These are phyloP conservation scores for Malus hybrid DNA, from an alignment of 331 rosid species.

Conservation along the genomic window DNA sequence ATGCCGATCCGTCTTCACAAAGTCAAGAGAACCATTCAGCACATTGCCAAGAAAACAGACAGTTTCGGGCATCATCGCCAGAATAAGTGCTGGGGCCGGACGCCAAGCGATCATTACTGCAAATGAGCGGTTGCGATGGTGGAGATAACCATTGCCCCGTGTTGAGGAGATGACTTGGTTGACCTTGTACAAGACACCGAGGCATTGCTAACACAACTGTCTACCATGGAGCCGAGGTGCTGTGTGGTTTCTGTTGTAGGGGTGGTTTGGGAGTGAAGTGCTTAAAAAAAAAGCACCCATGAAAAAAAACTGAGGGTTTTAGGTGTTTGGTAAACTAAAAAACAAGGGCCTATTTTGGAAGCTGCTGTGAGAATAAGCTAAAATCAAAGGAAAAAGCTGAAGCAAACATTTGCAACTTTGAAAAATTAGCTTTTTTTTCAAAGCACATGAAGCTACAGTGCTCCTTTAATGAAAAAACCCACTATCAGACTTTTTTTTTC, in stretches of 20 bases:
- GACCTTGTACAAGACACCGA: background rate
- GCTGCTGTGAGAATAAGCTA: too few relatives aligned
- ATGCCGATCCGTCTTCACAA: background rate
- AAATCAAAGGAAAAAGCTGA: too few relatives aligned
- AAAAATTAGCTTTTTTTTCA: too few relatives aligned
- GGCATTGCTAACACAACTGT: background rate
- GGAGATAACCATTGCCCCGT: background rate
- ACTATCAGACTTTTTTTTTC: too few relatives aligned
- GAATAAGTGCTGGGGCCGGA: background rate
- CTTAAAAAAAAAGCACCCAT: background rate
- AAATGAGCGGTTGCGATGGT: background rate
- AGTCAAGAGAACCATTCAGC: background rate
- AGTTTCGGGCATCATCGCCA: background rate
- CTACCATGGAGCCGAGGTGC: background rate
- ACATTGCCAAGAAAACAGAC: background rate
- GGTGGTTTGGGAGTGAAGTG: background rate
- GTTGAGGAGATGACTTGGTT: background rate
- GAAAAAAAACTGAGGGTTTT: background rate
- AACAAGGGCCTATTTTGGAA: too few relatives aligned
- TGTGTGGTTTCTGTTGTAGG: background rate
- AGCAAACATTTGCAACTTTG: too few relatives aligned
- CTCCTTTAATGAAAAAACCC: too few relatives aligned
- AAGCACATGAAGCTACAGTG: too few relatives aligned
- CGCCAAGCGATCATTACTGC: background rate
- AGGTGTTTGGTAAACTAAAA: too few relatives aligned